Base-by-base conservation (phyloP, 2,329 filamentous ascomycete species). In the Phyllosticta citribraziliensis region DNA sequence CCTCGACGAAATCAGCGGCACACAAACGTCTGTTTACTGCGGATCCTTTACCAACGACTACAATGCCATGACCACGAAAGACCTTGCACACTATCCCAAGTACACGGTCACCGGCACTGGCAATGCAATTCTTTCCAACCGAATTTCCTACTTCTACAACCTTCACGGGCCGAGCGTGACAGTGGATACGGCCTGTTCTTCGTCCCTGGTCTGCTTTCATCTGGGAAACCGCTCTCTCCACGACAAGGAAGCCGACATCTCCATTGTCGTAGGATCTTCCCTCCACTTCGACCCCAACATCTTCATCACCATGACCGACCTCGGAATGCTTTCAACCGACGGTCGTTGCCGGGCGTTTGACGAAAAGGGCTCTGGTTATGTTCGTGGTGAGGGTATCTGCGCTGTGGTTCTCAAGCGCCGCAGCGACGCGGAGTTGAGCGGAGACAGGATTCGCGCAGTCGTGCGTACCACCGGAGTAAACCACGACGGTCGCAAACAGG, bases 311-410 rank as follows among this genome's bases (percentile, higher is more conserved):
- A 67, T 60, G 58, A 55, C 52, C 19, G 53, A 55, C 33, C 65
- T 65, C 58, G 58, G 65, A 3, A 61, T 68, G 59, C 66, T 74
- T 30, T 73, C 68, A 0, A 69, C 72, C 47, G 68, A 67, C 17
- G 72, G 73, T 2, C 65, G 64, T n/a, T 72, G 66, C 35, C 59
- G 64, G 33, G 72, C 69, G 35, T 76, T 72, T 62, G 84, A 85
- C 65, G 69, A 74, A 12, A 75, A 77, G 4, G 85, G 82, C 19
- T 81, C 82, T 63, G 86, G 86, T 1, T 88, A 88, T 66, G 84
- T 80, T 0, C 77, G 85, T 35, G 85, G 84, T 1, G 86, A 88
- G 66, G 86, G 84, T 0, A 75, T 83, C 27, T 83, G 78, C 0
- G 76, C 82, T 14, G 66, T 87, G 2, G 68, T 86, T 11, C 68